Percentiles rank a stretch among this genome's conserved stretches.
These are phyloP conservation scores for Solanum megistacrolobum DNA, from an alignment of 257 asterid genomes.

Conservation along the genomic window DNA sequence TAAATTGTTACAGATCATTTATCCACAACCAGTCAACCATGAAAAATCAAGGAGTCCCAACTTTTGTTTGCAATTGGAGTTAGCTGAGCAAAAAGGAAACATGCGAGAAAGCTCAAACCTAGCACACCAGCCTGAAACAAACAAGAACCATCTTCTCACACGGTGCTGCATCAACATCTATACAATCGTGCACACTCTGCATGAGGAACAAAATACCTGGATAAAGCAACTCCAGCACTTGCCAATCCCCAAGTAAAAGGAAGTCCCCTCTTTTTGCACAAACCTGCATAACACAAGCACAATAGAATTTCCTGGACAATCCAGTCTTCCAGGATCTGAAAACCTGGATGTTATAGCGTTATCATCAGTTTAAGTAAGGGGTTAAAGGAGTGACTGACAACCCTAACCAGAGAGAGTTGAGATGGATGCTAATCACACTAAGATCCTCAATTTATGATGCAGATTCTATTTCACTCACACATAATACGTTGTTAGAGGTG, in stretches of 20 bases:
- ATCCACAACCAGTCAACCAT: background rate
- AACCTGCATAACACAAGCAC: slow-evolving; percentile 25
- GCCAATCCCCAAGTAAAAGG: slow-evolving; percentile 2
- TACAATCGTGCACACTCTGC: background rate
- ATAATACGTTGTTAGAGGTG: background rate
- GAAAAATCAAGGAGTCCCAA: background rate
- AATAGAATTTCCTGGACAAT: slow-evolving; percentile 16
- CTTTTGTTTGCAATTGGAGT: background rate
- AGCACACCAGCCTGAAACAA: background rate
- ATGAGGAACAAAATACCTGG: background rate
- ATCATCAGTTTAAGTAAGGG: background rate
- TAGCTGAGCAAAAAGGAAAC: background rate
- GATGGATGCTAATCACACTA: background rate
- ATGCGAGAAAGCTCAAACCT: background rate
- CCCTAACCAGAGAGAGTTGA: slow-evolving; percentile 6
- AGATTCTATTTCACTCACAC: background rate
- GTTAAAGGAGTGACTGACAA: background rate
- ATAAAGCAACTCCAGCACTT: slow-evolving; percentile 8
- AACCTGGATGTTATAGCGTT: slow-evolving; percentile 10
- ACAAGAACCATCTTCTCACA: background rate
- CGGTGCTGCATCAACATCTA: background rate
- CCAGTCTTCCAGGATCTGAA: slow-evolving; percentile 6
- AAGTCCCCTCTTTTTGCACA: background rate
- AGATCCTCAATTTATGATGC: slow-evolving; percentile 5
- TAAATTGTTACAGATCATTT: background rate